Conservation (phyloP, 2,329 filamentous ascomycete species). For the Exophiala dermatitidis region DNA sequence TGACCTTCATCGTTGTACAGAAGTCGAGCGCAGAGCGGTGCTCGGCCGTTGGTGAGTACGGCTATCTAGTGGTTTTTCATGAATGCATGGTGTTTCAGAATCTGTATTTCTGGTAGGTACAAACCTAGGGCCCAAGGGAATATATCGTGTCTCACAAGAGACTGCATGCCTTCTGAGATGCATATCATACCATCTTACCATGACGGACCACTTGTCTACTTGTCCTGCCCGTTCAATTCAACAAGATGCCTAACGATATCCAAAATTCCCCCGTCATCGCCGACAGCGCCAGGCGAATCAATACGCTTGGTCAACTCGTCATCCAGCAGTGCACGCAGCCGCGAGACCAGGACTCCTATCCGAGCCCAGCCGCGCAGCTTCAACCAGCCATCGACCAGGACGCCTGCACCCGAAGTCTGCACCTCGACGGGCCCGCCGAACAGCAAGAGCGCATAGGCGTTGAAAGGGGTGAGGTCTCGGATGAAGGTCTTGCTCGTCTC, state of each 20-base stretch:
- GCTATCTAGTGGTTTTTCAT: too few species aligned
- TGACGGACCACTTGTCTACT: slow-evolving; percentile 23
- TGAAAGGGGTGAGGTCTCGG: slow-evolving; percentile 85
- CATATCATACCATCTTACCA: too few species aligned
- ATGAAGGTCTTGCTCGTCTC: slow-evolving; percentile 88
- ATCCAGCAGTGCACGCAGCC: slow-evolving; percentile 80
- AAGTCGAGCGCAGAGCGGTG: too few species aligned
- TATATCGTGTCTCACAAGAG: too few species aligned
- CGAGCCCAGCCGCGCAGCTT: slow-evolving; percentile 82
- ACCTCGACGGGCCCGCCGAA: slow-evolving; percentile 76
- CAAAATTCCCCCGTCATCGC: slow-evolving; percentile 55
- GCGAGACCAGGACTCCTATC: slow-evolving; percentile 80
- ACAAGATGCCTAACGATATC: slow-evolving; percentile 71
- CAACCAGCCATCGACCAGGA: slow-evolving; percentile 90
- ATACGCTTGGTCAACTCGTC: slow-evolving; percentile 72
- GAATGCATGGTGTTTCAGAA: too few species aligned
- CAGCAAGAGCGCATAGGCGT: slow-evolving; percentile 77
- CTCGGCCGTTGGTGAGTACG: too few species aligned
- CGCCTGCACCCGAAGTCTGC: slow-evolving; percentile 76
- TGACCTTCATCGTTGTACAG: too few species aligned
- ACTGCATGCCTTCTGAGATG: too few species aligned
- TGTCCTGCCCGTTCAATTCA: slow-evolving; percentile 80
- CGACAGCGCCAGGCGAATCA: slow-evolving; percentile 61
- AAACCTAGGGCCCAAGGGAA: too few species aligned
- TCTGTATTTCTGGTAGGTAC: too few species aligned